Conservation (phyloP, 768 basidiomycete genomes). For the Lyophyllum shimeji region DNA sequence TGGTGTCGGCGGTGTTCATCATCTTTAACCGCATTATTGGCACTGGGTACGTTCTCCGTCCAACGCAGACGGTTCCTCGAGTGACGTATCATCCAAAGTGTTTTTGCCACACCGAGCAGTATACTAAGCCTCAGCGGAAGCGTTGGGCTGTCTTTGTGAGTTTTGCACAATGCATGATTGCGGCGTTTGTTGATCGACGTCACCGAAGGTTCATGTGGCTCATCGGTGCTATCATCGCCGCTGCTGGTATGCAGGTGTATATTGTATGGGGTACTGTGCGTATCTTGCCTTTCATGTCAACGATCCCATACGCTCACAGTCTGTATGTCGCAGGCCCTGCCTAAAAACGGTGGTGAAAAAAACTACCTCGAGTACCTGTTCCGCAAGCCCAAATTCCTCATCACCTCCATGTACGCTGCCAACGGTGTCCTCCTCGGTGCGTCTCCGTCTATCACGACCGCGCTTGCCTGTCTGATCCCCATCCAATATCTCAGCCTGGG, state of each 20-base stretch:
- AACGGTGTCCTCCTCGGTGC: constrained; percentile 49
- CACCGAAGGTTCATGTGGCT: constrained; percentile 32
- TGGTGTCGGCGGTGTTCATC: constrained; percentile 33
- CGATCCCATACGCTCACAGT: background rate
- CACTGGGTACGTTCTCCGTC: constrained; percentile 28
- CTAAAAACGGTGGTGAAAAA: constrained; percentile 57
- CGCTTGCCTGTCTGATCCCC: background rate
- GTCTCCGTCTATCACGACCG: constrained; percentile 1
- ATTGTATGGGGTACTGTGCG: constrained; percentile 35
- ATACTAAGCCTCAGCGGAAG: constrained; percentile 32
- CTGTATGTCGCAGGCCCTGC: constrained; percentile 6
- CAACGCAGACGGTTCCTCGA: background rate
- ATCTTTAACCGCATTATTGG: constrained; percentile 39
- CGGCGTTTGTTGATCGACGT: background rate
- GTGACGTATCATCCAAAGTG: constrained; percentile 16
- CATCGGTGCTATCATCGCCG: constrained; percentile 32
- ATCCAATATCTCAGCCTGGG: constrained; percentile 26
- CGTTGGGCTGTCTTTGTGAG: constrained; percentile 31
- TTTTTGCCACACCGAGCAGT: constrained; percentile 35
- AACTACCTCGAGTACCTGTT: constrained; percentile 67
- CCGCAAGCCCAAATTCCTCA: constrained; percentile 52
- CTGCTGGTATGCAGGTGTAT: constrained; percentile 36
- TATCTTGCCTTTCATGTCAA: background rate
- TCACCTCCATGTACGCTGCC: constrained; percentile 53
- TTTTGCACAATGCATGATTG: background rate